Evolutionary conservation across 306 rosid species (phyloP).

Genomic region (Fagus crenata): DNA sequence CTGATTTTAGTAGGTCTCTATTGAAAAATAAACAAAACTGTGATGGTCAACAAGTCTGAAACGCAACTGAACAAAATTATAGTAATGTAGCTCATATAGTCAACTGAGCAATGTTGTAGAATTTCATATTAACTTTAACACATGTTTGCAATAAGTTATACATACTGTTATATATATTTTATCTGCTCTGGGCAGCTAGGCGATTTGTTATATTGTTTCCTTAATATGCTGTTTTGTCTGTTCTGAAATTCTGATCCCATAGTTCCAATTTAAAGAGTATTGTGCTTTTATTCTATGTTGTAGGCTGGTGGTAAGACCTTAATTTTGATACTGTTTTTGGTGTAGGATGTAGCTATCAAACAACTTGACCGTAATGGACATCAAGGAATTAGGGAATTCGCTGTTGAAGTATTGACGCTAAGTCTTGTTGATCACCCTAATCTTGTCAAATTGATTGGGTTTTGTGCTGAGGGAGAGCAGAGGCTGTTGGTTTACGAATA

Average conservation of each 20-base stretch:
- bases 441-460: constrained; percentile 79
- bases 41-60: neutral
- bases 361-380: constrained; percentile 65
- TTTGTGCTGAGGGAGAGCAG: constrained; percentile 76
- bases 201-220: neutral
- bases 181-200: neutral
- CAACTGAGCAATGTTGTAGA: neutral
- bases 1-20: neutral
- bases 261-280: neutral
- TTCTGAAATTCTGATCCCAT: neutral
- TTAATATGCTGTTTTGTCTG: neutral
- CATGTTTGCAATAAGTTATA: neutral
- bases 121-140: neutral
- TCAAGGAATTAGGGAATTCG: constrained; percentile 81
- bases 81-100: neutral
- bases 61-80: neutral
- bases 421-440: constrained; percentile 71
- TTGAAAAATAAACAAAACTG: neutral
- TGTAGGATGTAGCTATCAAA: constrained; percentile 83
- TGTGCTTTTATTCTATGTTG: neutral
- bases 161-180: neutral
- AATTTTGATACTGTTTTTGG: constrained; percentile 17
- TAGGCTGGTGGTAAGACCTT: neutral
- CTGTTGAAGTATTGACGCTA: constrained; percentile 71
- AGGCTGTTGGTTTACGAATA: constrained; percentile 83